Conservation (phyloP, 2,329 filamentous ascomycete genomes). For the Atkinsonella hypoxylon region DNA sequence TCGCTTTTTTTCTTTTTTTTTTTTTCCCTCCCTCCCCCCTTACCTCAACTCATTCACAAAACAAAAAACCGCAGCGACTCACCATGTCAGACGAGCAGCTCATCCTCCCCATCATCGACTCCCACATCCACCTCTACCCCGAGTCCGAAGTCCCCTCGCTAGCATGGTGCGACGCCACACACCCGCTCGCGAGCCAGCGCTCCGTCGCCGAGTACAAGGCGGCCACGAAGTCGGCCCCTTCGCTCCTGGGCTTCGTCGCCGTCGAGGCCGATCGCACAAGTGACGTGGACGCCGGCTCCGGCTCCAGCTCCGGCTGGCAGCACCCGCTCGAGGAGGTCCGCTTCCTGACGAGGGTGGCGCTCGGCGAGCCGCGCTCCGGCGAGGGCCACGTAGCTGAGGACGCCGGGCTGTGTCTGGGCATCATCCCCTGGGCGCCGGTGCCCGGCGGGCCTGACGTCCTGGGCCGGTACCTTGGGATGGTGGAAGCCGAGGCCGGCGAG, state of each 20-base stretch:
- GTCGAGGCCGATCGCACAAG: conserved; percentile 70
- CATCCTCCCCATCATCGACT: conserved; percentile 61
- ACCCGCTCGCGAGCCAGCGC: conserved; percentile 50
- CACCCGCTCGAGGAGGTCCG: conserved; percentile 60
- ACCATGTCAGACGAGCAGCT: conserved; percentile 27
- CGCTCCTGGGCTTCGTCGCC: conserved; percentile 62
- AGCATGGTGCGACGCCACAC: conserved; percentile 52
- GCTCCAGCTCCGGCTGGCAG: conserved; percentile 46
- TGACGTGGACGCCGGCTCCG: conserved; percentile 34
- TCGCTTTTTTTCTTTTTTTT: no score
- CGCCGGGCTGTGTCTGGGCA: conserved; percentile 48
- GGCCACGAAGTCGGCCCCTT: conserved; percentile 27
- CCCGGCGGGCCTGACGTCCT: conserved; percentile 50
- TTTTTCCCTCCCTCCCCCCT: background rate
- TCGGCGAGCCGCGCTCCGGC: conserved; percentile 41
- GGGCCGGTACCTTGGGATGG: conserved; percentile 51
- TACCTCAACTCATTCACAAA: background rate
- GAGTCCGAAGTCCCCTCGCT: conserved; percentile 52
- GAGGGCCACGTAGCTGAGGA: conserved; percentile 41
- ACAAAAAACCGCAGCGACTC: background rate
- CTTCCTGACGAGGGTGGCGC: conserved; percentile 54
- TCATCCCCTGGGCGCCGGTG: conserved; percentile 80
- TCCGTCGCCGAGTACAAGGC: conserved; percentile 51
- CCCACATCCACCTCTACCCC: conserved; percentile 85
- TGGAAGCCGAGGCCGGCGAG: conserved; percentile 48